Base-by-base conservation (phyloP, 129 eudicot genomes). In the Artemisia annua region DNA sequence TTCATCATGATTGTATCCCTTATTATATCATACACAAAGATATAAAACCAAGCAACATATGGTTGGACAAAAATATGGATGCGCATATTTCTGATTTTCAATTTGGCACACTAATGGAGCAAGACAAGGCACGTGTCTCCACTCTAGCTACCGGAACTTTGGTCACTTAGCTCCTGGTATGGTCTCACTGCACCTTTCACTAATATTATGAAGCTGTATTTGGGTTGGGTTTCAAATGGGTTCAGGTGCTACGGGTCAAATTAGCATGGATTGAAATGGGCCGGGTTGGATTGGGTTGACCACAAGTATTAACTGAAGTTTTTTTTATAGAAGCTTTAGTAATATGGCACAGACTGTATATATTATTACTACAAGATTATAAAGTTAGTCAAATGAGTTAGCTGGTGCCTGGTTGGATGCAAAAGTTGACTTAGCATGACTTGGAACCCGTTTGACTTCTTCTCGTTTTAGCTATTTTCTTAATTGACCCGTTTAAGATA, bases 141-240 rank as follows among this genome's bases (percentile, higher is more conserved):
- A 90, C 98, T 0, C 66, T 94, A 70, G 89, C 87, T 54, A 97
- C 96, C 5, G 96, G 98, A 54, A 90, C 97, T 71, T 94, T 28
- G 98, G 98, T 53, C 89, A 94, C 84, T 73, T 94, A 73, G 87
- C 98, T 72, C 98, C 98, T 12, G 98, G 97, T 90, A 89, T 46
- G 70, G 50, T 60, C 74, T 66, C 69, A 28, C 56, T 53, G 43
- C 11, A 74, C 26, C 39, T 67, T 61, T 32, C 48, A 50, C 28
- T 39, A 67, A 16, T 48, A 16, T 17, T 20, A 22, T 10, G 9
- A 8, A 61, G 0, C n/a, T 8, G 48, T 43, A 70, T 75, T 28
- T 26, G 5, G 18, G 30, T 55, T 30, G 18, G 30, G 3, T n/a
- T 3, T 2, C 7, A 32, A 56, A 18, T 44, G 0, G n/a, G 65